Evolutionary conservation across 2,329 filamentous ascomycete genomes (phyloP).

Genomic region (Ophiocordyceps polyrhachis-furcata): DNA sequence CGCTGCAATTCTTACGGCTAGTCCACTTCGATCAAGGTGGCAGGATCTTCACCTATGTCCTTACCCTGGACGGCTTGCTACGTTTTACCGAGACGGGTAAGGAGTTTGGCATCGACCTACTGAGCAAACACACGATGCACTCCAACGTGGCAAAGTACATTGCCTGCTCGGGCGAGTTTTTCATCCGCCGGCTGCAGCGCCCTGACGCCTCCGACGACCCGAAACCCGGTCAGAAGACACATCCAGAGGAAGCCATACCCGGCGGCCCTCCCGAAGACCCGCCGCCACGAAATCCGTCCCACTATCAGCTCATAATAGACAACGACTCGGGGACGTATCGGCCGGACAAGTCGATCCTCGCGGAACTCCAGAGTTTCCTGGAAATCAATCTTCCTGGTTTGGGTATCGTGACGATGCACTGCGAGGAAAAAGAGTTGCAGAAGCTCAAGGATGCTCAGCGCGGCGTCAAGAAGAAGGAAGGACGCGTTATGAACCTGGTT

Average conservation of each 20-base stretch:
- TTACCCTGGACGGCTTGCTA: constrained; percentile 71
- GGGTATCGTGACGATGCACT: constrained; percentile 55
- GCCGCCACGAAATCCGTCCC: constrained; percentile 27
- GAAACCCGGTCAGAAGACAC: constrained; percentile 25
- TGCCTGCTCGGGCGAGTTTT: constrained; percentile 85
- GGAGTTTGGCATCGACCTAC: constrained; percentile 81
- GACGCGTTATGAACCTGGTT: constrained; percentile 31
- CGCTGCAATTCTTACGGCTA: constrained; percentile 67
- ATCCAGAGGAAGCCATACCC: constrained; percentile 28
- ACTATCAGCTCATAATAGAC: constrained; percentile 81
- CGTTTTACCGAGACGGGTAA: constrained; percentile 92
- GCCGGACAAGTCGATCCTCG: constrained; percentile 60
- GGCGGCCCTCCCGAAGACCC: constrained; percentile 25
- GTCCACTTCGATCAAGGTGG: constrained; percentile 74
- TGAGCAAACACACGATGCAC: constrained; percentile 96
- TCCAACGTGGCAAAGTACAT: constrained; percentile 83
- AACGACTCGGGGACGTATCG: constrained; percentile 91
- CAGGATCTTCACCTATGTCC: constrained; percentile 77
- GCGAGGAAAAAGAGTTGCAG: constrained; percentile 55
- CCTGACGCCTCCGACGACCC: constrained; percentile 24
- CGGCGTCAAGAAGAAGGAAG: constrained; percentile 50
- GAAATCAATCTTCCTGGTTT: constrained; percentile 58
- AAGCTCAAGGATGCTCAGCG: constrained; percentile 61
- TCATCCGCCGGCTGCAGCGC: constrained; percentile 50
- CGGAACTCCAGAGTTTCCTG: constrained; percentile 51